These are phyloP conservation scores for Saccharum spontaneum DNA, from an alignment of 176 grass and related monocot genomes.

Conservation along the genomic window DNA sequence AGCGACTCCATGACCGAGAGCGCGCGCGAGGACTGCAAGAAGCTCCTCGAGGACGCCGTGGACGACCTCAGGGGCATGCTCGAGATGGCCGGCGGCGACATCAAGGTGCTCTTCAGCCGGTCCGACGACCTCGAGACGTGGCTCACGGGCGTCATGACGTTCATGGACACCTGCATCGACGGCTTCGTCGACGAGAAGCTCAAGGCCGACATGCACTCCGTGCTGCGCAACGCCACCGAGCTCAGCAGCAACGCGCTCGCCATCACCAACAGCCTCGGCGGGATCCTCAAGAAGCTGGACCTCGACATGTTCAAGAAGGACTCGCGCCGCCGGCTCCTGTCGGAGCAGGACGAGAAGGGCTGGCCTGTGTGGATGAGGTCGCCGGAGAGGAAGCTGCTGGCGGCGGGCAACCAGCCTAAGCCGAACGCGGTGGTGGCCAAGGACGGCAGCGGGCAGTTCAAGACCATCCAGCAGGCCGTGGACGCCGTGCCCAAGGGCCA, in stretches of 20 bases:
- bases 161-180: constrained; percentile 68
- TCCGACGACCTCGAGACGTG: constrained; percentile 64
- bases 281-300: constrained; percentile 53
- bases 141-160: constrained; percentile 72
- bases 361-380: constrained; percentile 64
- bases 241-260: constrained; percentile 85
- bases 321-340: constrained; percentile 40
- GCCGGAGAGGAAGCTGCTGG: constrained; percentile 75
- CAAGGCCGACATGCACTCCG: constrained; percentile 50
- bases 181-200: constrained; percentile 67
- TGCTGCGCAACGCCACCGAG: constrained; percentile 61
- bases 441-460: constrained; percentile 86
- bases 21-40: constrained; percentile 67
- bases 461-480: constrained; percentile 68
- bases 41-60: constrained; percentile 60
- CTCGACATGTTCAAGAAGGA: constrained; percentile 40
- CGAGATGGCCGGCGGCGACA: constrained; percentile 52
- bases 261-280: constrained; percentile 56
- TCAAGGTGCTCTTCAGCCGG: constrained; percentile 47
- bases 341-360: neutral
- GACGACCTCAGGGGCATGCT: constrained; percentile 57
- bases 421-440: constrained; percentile 70
- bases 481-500: constrained; percentile 54
- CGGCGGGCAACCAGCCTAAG: constrained; percentile 32
- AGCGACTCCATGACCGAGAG: constrained; percentile 36